Evolutionary conservation across 331 rosid genomes (phyloP), one percentile per base, ranked within the genome.

Genomic region (Quercus lobata): DNA sequence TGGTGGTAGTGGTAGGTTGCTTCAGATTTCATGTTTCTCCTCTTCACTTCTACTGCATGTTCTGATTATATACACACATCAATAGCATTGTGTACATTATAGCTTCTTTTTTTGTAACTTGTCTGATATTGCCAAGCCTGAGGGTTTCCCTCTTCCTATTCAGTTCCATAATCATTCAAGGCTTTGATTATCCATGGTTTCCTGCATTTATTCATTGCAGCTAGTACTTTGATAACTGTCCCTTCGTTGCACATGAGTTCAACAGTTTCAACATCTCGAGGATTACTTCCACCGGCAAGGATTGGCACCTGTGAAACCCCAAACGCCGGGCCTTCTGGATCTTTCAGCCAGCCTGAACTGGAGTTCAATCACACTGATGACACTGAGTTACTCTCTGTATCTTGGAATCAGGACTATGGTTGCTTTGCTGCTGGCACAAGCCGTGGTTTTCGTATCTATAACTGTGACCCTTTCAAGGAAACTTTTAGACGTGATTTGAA

Each of bases 351-450:
- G 72, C 85, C 84, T 11, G 83, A 79, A 76, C 84, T 73, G 21
- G 89, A 88, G 44, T 73, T 73, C 80, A 83, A 83, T 73, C 86
- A 77, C 65, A 76, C 53, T 73, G 84, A 79, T 46, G 92, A 87
- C 58, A 77, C 89, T 4, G 84, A 85, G 73, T 88, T 94, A 61
- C 86, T 88, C 69, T 89, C 93, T 32, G 82, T 91, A 30, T 91
- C 93, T 44, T 95, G 97, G 97, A 95, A 95, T 81, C 98, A 95
- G 85, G 97, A 95, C 81, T 85, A 88, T 79, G 90, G 88, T 44
- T 95, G 96, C 84, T 84, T 95, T 81, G 92, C 99, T 68, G 96
- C 94, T 16, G 99, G 99, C 78, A 95, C 97, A 62, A 90, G 84
- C 82, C 86, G 82, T 54, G 99, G 99, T 57, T 95, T 95, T 86